Base-by-base conservation (phyloP, 2,329 filamentous ascomycete genomes). In the Apiospora malaysiana region DNA sequence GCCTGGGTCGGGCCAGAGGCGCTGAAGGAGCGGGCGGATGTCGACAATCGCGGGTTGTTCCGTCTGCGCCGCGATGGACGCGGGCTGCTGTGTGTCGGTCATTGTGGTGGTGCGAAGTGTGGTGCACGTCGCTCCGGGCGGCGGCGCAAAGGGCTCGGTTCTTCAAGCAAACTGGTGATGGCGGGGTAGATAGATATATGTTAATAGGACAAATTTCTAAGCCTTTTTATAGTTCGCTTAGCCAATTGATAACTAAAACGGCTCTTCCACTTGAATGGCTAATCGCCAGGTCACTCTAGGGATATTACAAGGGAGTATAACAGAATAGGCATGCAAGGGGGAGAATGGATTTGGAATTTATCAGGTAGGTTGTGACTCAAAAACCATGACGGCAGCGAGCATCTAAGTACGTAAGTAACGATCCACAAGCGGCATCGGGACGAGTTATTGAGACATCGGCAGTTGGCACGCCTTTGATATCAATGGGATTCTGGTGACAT, bases 11-110 rank as follows among this genome's bases (percentile, higher is more conserved):
- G 88, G 91, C 91, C 92, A 94, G 59, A 95, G 86, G 71, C 92
- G 89, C 78, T 90, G 90, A 71, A 95, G 88, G 43, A 95, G 85
- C 49, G 91, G 90, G 74, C 92, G 93, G 81, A 95, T 92, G 76
- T 90, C 86, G 77, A 88, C 76, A 21, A 77, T 46, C 42, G 73
- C 76, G 27, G 76, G 76, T 72, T 77, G 74, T 67, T 76, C 69
- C 68, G 76, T 25, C 27, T 45, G 32, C 69, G 70, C 74, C 23
- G 72, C 46, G 18, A 74, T 70, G 21, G 73, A 72, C 18, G 71
- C 65, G 14, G 72, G 70, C 42, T 76, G 75, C 21, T 37, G 56
- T 14, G 32, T 23, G 21, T 40, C 27, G 21, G 3, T 56, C 45
- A 68, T 56, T 16, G 27, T 49, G 42, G n/a, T 42, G 46, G 27